phyloP scores from a whole-genome alignment of 257 asterid genomes.

The Phtheirospermum japonicum region DNA sequence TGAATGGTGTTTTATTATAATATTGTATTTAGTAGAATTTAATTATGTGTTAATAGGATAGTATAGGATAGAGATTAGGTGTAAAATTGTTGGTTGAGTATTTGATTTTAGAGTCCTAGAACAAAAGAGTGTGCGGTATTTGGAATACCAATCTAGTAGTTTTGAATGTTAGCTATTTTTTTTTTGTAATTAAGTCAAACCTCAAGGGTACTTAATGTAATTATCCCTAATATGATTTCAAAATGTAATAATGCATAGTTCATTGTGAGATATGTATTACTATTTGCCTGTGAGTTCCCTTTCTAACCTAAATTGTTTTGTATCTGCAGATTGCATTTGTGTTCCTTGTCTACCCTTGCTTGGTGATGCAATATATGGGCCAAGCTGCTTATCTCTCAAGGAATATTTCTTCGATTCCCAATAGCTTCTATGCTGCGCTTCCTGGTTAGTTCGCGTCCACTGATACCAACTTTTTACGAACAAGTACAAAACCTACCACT shows the following conservation, averaged over 20 bases:
- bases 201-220: too few species aligned
- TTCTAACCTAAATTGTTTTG: constrained; percentile 24
- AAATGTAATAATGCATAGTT: constrained; percentile 5
- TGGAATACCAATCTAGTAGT: too few species aligned
- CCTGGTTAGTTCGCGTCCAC: constrained; percentile 59
- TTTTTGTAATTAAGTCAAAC: too few species aligned
- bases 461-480: not conserved
- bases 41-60: too few species aligned
- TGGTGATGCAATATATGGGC: constrained; percentile 92
- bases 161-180: too few species aligned
- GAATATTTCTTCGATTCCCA: constrained; percentile 50
- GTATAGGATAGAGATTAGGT: too few species aligned
- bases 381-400: constrained; percentile 94
- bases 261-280: not conserved
- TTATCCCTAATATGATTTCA: too few species aligned
- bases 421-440: constrained; percentile 72
- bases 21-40: too few species aligned
- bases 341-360: constrained; percentile 74
- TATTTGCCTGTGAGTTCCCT: not conserved
- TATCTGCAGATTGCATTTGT: constrained; percentile 74
- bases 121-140: too few species aligned
- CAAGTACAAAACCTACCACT: not conserved
- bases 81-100: too few species aligned
- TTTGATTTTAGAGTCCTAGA: too few species aligned
- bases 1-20: too few species aligned